Base-by-base conservation (phyloP, 768 basidiomycete genomes). In the Naematelia encephala region DNA sequence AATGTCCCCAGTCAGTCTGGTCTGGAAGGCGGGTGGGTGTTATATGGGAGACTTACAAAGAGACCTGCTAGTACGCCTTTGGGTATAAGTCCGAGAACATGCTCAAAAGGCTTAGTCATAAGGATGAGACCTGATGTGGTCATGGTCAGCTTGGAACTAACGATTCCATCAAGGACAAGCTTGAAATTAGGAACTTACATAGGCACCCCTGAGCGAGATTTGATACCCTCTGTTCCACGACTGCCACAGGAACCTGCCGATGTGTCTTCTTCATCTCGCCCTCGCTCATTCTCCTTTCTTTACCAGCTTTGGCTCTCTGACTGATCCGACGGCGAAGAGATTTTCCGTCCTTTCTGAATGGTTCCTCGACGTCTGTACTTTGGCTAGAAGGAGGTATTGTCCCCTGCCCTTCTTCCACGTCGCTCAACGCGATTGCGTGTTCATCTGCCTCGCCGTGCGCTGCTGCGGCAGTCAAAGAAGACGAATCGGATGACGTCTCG, bases 191-290 rank as follows among this genome's bases (percentile, higher is more conserved):
- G 1, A 84, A 89, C 29, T 66, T 59, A 77, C 75, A 75, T n/a
- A 90, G 77, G 12, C 84, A 77, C 21, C 93, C 90, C 75, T 96
- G 89, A 0, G 85, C 87, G 19, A 96, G 81, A 72, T 96, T 93
- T 5, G 90, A 93, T 11, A 90, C 85, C n/a, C 92, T 82, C 77
- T 96, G 92, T 73, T 97, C 92, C 3, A 96, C 88, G 1, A 96
- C 88, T 0, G 83, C 83, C 0, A 79, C 71, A n/a, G 79, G 73
- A 2, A 77, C 72, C 57, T 80, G 76, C 47, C 75, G 71, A 30
- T 29, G 58, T 51, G 63, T 58, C 10, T 61, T 65, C 44, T 64
- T 53, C 34, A 26, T 46, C 28, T 60, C 54, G 29, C 34, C 51
- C 29, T 19, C 63, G 44, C 49, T 39, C 54, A 11, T 56, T 43